Percentiles rank a stretch among this genome's conserved stretches.
These are phyloP conservation scores for Bryum argenteum DNA, from an alignment of 225 moss, liverwort and hornwort genomes.

Conservation along the genomic window DNA sequence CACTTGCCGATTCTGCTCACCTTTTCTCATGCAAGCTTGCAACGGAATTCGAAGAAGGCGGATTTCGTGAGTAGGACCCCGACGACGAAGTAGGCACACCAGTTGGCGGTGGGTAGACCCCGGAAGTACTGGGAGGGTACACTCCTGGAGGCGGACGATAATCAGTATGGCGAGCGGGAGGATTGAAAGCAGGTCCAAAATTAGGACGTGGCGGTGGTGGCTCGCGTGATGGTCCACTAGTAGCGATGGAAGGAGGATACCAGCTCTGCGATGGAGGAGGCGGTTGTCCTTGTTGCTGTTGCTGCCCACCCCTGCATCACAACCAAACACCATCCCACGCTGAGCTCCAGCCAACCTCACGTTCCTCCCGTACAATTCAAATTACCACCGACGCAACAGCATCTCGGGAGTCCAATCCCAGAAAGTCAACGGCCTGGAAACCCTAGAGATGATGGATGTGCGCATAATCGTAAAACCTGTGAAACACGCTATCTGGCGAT, in stretches of 20 bases:
- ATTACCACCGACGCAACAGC: background rate
- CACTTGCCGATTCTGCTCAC: background rate
- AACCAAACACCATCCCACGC: background rate
- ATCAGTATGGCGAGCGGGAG: slow-evolving; percentile 19
- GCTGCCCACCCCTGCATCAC: slow-evolving; percentile 39
- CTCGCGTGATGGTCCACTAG: slow-evolving; percentile 30
- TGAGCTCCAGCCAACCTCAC: background rate
- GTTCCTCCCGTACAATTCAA: background rate
- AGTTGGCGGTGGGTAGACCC: slow-evolving; percentile 14
- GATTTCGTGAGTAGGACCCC: slow-evolving; percentile 9
- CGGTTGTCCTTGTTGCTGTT: slow-evolving; percentile 38
- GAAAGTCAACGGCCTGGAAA: background rate
- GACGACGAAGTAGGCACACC: slow-evolving; percentile 15
- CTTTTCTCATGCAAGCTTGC: slow-evolving; percentile 37
- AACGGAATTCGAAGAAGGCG: slow-evolving; percentile 27
- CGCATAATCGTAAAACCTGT: background rate
- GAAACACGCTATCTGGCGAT: background rate
- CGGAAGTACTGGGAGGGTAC: slow-evolving; percentile 31
- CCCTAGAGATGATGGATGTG: background rate
- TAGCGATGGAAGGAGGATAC: slow-evolving; percentile 37
- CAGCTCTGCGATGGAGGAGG: slow-evolving; percentile 36
- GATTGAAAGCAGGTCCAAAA: slow-evolving; percentile 35
- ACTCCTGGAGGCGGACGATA: slow-evolving; percentile 15
- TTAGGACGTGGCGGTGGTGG: slow-evolving; percentile 31
- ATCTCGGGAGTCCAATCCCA: background rate